Evolutionary conservation across 2,329 filamentous ascomycete species (phyloP), one percentile per base, ranked within the genome.

Genomic region (Fusarium secorum): DNA sequence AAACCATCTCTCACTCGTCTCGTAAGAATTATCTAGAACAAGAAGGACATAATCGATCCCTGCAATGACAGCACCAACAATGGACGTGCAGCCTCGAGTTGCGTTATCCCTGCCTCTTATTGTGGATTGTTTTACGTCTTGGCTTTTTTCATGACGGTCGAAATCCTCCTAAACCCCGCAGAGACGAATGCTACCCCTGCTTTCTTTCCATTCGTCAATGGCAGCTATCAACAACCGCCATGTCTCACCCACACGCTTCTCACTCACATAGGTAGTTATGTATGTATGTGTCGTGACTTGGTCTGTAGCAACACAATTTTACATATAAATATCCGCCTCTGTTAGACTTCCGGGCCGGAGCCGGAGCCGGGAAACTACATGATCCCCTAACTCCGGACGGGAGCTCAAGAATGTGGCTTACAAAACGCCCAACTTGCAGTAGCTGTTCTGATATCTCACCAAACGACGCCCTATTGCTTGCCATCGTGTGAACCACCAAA

Each of bases 201-300:
- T 44, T 45, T 28, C 28, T 45, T 63, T 26, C 56, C 45, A 71
- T 71, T 71, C 59, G 69, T 44, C 69, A 70, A 66, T 71, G 56
- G 56, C 44, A 66, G 15, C 28, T 49, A 55, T 67, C 54, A 65
- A 56, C 51, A 42, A 41, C 41, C 39, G 59, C 30, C 22, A 36
- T 66, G 41, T 44, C 44, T 28, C 32, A 52, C 32, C 24, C 57
- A 33, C 54, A 41, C 38, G 48, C 46, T 49, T 36, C 62, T 51
- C 32, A 38, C 48, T 39, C 35, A 52, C 61, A 64, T 46, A 54
- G 38, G 35, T n/a, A n/a, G n/a, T n/a, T 44, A 36, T 28, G 36
- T 61, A 36, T 15, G 11, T 56, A 55, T 44, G 38, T 33, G 28
- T 28, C 6, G 28, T 49, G 28, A 49, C 46, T 49, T 49, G n/a